Evolutionary conservation across 2,329 filamentous ascomycete species (phyloP), one percentile per base, ranked within the genome.

Genomic region (Cladosporium oxysporum): DNA sequence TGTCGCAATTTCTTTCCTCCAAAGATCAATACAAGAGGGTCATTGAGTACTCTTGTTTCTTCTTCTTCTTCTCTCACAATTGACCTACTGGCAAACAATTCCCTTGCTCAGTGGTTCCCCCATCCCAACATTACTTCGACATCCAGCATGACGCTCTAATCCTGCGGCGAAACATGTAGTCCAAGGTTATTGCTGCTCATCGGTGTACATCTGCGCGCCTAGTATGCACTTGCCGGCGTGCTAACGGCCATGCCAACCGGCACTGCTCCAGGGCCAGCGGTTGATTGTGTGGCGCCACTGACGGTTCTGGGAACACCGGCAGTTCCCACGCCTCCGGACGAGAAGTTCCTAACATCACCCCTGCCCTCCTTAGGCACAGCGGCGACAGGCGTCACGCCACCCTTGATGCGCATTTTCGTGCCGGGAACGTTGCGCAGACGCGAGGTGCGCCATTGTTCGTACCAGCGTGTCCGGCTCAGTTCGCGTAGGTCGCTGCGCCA

Each of bases 401-500:
- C 76, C 53, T 70, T 70, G 44, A 75, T 66, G 44, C 74, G 66
- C 66, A 65, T 65, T 21, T 65, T 65, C 5, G 55, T 65, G 21
- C 62, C 71, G 3, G 75, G 74, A 5, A 75, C 64, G 29, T 75
- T 73, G 61, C 79, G 79, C 67, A 85, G 74, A 37, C 83, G 77
- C 53, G 76, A 80, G 11, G 87, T 97, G 79, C 95, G 88, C 95
- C 94, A 98, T 73, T 91, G 89, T 79, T 98, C 94, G 73, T 98
- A 98, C 92, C 93, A 97, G 72, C 93, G 87, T 75, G 96, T 93
- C 65, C 92, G 87, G 77, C 92, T 96, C 62, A 92, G 91, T 78
- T 97, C 92, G 67, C 94, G 90, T 67, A 99, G 83, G 76, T 99
- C 95, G 52, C 86, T 86, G 60, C 94, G 90, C 95, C 95, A 99